These are phyloP conservation scores for Gloeopeniophorella convolvens DNA, from an alignment of 768 basidiomycete species.

Conservation along the genomic window DNA sequence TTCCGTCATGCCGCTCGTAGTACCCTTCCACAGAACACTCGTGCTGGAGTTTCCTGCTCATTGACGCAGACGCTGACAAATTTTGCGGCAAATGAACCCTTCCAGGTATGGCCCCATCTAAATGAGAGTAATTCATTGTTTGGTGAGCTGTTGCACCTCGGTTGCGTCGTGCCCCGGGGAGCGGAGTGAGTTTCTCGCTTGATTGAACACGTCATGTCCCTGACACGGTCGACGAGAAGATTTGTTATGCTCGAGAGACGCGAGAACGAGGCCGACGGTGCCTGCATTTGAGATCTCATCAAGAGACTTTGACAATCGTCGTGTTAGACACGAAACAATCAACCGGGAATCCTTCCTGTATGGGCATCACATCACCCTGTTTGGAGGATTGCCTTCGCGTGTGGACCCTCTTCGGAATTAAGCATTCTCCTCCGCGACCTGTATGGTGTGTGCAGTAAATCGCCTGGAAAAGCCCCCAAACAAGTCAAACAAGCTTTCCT, in stretches of 20 bases:
- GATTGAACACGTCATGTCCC: background rate
- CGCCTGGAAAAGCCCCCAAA: conserved; percentile 3
- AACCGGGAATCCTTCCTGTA: too few species aligned
- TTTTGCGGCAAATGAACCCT: conserved; percentile 9
- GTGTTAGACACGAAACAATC: too few species aligned
- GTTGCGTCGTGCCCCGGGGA: too few species aligned
- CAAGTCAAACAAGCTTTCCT: conserved; percentile 14
- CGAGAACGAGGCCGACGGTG: conserved; percentile 9
- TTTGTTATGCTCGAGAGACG: conserved; percentile 3
- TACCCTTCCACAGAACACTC: conserved; percentile 14
- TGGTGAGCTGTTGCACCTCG: too few species aligned
- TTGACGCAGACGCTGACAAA: too few species aligned
- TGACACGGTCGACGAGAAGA: background rate
- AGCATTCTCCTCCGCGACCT: conserved; percentile 11
- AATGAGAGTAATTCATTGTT: too few species aligned
- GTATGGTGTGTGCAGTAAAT: background rate
- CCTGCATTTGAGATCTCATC: conserved; percentile 15
- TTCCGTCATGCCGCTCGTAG: conserved; percentile 11
- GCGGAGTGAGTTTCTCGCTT: too few species aligned
- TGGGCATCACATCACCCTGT: too few species aligned
- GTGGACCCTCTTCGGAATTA: conserved; percentile 16
- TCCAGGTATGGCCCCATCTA: too few species aligned
- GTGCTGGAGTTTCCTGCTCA: conserved; percentile 12
- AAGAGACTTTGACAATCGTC: conserved; percentile 12
- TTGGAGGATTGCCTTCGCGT: conserved; percentile 6